Evolutionary conservation across 2,329 filamentous ascomycete species (phyloP).

Genomic region (Pseudogymnoascus sp.): DNA sequence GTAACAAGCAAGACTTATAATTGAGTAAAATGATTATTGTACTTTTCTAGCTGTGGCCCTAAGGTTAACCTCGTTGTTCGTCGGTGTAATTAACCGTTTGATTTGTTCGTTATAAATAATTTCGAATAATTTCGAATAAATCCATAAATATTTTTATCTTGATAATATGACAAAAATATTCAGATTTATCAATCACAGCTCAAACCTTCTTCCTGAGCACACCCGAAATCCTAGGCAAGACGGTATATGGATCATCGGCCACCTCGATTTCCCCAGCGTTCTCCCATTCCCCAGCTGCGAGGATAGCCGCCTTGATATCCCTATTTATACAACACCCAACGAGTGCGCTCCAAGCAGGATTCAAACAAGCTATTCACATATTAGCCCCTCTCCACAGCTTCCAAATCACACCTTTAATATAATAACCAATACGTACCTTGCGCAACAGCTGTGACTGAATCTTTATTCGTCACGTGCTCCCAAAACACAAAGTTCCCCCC

Average conservation of each 20-base stretch:
- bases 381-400: constrained; percentile 10
- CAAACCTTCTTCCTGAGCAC: constrained; percentile 27
- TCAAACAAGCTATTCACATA: constrained; percentile 23
- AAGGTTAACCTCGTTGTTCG: not conserved
- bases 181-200: not conserved
- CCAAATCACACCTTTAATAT: constrained; percentile 1
- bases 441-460: constrained; percentile 24
- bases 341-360: constrained; percentile 28
- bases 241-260: constrained; percentile 23
- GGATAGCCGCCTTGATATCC: constrained; percentile 24
- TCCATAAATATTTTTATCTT: not conserved
- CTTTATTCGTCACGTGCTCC: constrained; percentile 33
- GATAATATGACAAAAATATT: not conserved
- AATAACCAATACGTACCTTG: constrained; percentile 25
- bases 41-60: not conserved
- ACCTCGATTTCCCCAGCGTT: constrained; percentile 24
- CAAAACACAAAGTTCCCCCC: constrained; percentile 41
- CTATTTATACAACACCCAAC: constrained; percentile 27
- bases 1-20: not conserved
- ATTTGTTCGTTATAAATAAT: not conserved
- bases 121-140: not conserved
- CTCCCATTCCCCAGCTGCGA: constrained; percentile 29
- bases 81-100: not conserved
- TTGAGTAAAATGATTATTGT: not conserved
- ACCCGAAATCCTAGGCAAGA: constrained; percentile 29